These are phyloP conservation scores for Fusarium goolgardi DNA, from an alignment of 2,329 filamentous ascomycete genomes.

Conservation along the genomic window DNA sequence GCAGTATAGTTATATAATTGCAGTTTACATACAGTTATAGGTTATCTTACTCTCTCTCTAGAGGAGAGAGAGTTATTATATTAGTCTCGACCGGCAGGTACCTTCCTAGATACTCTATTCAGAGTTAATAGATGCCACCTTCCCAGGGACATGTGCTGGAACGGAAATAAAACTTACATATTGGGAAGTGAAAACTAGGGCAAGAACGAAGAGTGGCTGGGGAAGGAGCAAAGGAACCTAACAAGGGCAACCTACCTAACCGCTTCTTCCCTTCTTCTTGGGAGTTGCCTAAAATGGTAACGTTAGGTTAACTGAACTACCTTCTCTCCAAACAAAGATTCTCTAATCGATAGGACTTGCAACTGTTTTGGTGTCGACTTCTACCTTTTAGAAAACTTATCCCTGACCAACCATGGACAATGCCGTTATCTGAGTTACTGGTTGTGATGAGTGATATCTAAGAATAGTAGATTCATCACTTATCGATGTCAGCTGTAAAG, in stretches of 20 bases:
- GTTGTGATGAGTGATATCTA: conserved; percentile 33
- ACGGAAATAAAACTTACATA: background rate
- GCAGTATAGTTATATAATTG: too few relatives aligned
- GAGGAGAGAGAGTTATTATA: too few relatives aligned
- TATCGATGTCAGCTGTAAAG: conserved; percentile 25
- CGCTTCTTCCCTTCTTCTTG: conserved; percentile 29
- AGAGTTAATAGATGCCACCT: background rate
- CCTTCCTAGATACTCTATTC: background rate
- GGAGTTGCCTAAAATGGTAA: conserved; percentile 33
- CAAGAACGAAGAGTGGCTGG: conserved; percentile 5
- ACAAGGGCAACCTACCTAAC: background rate
- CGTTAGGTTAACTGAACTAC: conserved; percentile 22
- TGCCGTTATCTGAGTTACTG: background rate
- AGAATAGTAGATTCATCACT: conserved; percentile 17
- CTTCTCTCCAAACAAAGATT: conserved; percentile 1
- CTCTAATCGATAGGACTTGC: background rate
- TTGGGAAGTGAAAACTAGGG: background rate
- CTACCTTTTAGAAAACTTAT: background rate
- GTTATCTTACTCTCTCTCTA: too few relatives aligned
- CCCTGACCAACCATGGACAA: background rate
- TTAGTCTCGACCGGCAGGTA: too few relatives aligned
- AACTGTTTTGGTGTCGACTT: background rate
- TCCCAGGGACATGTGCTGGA: background rate
- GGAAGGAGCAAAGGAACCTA: conserved; percentile 1
- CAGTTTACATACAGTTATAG: too few relatives aligned